These are phyloP conservation scores for Leccinum griseonigrum DNA, from an alignment of 1,284 basidiomycete species.

Conservation along the genomic window DNA sequence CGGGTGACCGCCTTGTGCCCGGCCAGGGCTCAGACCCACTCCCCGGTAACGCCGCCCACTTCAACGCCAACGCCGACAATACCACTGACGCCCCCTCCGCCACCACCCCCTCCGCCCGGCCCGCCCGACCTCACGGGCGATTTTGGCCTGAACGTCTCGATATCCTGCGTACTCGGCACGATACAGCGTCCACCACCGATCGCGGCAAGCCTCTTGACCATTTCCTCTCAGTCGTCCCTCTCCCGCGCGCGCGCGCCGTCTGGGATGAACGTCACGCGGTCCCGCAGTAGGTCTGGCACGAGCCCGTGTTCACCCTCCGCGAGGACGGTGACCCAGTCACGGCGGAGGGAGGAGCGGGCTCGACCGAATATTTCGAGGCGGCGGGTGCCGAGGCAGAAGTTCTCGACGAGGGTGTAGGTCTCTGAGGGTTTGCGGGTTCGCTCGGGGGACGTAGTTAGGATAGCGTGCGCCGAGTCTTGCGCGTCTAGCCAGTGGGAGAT, in stretches of 20 bases:
- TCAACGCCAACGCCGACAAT: slow-evolving; percentile 10
- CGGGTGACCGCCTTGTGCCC: not conserved
- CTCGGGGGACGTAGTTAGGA: slow-evolving; percentile 44
- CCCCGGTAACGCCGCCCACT: slow-evolving; percentile 24
- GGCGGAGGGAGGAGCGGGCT: slow-evolving; percentile 66
- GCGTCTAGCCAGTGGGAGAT: too few species aligned
- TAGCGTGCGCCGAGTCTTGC: too few species aligned
- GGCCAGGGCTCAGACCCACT: slow-evolving; percentile 12
- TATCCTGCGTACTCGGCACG: slow-evolving; percentile 74
- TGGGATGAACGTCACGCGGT: slow-evolving; percentile 43
- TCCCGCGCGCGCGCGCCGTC: slow-evolving; percentile 50
- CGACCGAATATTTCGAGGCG: slow-evolving; percentile 90
- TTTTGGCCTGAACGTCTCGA: slow-evolving; percentile 85
- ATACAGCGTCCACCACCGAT: slow-evolving; percentile 54
- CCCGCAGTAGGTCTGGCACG: slow-evolving; percentile 37
- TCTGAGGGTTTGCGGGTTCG: slow-evolving; percentile 89
- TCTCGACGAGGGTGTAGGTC: slow-evolving; percentile 94
- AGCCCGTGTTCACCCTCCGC: slow-evolving; percentile 56
- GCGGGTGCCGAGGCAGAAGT: slow-evolving; percentile 94
- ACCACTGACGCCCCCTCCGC: slow-evolving; percentile 23
- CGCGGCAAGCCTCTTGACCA: slow-evolving; percentile 49
- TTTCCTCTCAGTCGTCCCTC: slow-evolving; percentile 56
- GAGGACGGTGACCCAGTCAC: slow-evolving; percentile 92
- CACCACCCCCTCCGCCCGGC: slow-evolving; percentile 15
- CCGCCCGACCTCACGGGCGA: slow-evolving; percentile 62